Base-by-base conservation (phyloP, 1,139 yeast species). In the Pichia sp. region DNA sequence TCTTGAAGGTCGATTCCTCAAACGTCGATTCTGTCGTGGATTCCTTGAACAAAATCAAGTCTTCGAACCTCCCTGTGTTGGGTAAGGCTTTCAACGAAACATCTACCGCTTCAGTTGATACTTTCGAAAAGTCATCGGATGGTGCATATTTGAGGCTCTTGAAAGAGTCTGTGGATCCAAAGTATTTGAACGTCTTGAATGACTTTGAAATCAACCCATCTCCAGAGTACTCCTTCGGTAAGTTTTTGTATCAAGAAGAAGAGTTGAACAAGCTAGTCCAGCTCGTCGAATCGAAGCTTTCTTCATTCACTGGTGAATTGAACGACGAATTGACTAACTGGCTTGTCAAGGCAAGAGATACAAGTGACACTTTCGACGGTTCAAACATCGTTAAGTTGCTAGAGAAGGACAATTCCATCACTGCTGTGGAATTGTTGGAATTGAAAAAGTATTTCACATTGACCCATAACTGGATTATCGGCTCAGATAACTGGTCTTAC, bases 401-500 rank as follows among this genome's bases (percentile, higher is more conserved):
- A 29, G 52, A 57, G 46, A 17, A 47, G 6, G 40, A 58, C 8
- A 54, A 55, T 38, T 55, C 63, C 6, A 31, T 57, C 8, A 64
- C 73, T 17, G 75, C 87, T 6, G 63, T 73, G 50, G 68, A 73
- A 12, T 73, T 87, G 14, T 73, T 86, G 49, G 69, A 73, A 3
- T 71, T 73, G 48, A 73, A 78, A 58, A 72, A 75, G 4, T 76
- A 73, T 60, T 77, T 85, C 60, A 69, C 68, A 47, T 66, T 75
- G 46, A 75, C 75, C 53, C 76, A 87, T 30, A 78, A 82, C 58
- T 92, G 99, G 99, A 75, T 92, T 59, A 77, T 93, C 59, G 97
- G 97, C 29, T 90, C 97, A 8, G 98, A 92, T 71, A 83, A 95
- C 38, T 92, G 99, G 98, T 81, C 97, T 24, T 91, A 86, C 68